Evolutionary conservation across 1,284 basidiomycete genomes (phyloP).

Genomic region (Pseudozyma sp.): DNA sequence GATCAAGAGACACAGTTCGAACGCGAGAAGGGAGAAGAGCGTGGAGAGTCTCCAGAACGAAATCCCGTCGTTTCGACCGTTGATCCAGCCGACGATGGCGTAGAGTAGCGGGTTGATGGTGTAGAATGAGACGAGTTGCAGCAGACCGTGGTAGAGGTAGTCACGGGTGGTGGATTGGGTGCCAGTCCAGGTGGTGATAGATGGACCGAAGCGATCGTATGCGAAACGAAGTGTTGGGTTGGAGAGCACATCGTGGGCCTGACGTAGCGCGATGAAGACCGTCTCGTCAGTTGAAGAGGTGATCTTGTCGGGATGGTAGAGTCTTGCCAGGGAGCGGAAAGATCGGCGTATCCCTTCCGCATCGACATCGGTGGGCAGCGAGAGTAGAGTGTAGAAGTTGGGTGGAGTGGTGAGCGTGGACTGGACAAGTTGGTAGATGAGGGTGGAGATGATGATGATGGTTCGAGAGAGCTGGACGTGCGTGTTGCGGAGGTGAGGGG

Average conservation of each 20-base stretch:
- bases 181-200: constrained; percentile 77
- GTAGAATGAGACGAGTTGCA: constrained; percentile 79
- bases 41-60: constrained; percentile 67
- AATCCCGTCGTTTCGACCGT: constrained; percentile 71
- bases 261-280: constrained; percentile 79
- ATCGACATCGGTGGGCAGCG: constrained; percentile 75
- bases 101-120: constrained; percentile 76
- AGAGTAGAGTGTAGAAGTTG: constrained; percentile 82
- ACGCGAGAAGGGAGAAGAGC: constrained; percentile 45
- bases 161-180: constrained; percentile 76
- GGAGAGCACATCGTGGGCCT: constrained; percentile 82
- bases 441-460: constrained; percentile 77
- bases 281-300: constrained; percentile 75
- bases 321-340: constrained; percentile 80
- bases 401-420: constrained; percentile 74
- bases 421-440: constrained; percentile 76
- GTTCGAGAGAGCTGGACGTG: constrained; percentile 68
- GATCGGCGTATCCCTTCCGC: constrained; percentile 77
- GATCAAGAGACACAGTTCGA: constrained; percentile 63
- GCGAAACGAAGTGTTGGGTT: constrained; percentile 84
- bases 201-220: constrained; percentile 85
- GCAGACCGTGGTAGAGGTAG: constrained; percentile 78
- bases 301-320: constrained; percentile 82
- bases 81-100: constrained; percentile 76
- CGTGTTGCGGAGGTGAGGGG: constrained; percentile 8